Base-by-base conservation (phyloP, 1,139 yeast genomes). In the Taphrina deformans region DNA sequence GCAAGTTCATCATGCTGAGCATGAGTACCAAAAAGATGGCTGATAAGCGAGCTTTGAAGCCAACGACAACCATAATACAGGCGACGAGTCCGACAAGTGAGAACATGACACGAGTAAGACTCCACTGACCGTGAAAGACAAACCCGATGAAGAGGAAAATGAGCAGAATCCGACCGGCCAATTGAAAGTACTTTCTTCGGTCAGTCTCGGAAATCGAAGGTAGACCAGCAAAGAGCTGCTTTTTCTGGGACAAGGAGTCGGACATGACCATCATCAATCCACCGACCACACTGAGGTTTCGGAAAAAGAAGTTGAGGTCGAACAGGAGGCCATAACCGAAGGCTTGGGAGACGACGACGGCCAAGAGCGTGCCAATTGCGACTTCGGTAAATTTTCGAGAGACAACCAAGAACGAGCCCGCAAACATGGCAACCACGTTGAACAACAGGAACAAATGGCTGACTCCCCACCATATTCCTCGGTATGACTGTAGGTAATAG, bases 41-140 rank as follows among this genome's bases (percentile, higher is more conserved):
- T 46, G 96, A 87, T 71, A 91, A 84, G 74, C 90, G 89, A 62
- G 99, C 93, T 79, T 91, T 92, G 82, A 85, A 93, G 31, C 99
- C 99, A 70, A 93, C 85, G 45, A 89, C 91, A 69, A 93, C 93
- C 66, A 96, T 85, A 41, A 85, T 81, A 75, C 96, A 88, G 21
- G 88, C 83, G 38, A 82, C 75, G 64, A 89, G 82, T 3, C 97
- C 96, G 66, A 89, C 75, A 46, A 89, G 75, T 69, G 87, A 85
- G 62, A 91, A 83, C 45, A 89, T 71, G 31, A 88, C 75, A 67
- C 90, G 83, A 35, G 87, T 79, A 58, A 87, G 73, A 0, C 91
- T 83, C 89, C 92, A 89, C 53, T 84, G 80, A 65, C 89, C 87
- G 33, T 91, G 83, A 70, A 90, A 84, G 31, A 91, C 89, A 75